Conservation (phyloP, 2,329 filamentous ascomycete genomes). For the Pestalotiopsis sp. region DNA sequence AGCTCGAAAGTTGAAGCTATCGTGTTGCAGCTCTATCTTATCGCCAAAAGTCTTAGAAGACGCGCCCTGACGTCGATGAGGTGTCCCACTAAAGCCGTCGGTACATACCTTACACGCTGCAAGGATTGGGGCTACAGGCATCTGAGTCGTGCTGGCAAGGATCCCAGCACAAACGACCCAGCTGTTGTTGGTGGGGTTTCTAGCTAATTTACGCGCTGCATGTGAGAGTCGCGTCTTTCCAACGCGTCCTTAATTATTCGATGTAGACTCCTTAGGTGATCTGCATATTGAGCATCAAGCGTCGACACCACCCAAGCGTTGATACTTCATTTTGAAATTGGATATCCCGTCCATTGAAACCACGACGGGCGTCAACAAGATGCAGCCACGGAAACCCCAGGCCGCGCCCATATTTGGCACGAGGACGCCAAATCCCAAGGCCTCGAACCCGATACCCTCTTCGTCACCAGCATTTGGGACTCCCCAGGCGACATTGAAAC, state of each 20-base stretch:
- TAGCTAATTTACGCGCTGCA: constrained; percentile 10
- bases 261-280: neutral
- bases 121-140: neutral
- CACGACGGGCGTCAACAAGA: constrained; percentile 14
- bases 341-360: neutral
- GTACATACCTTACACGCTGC: neutral
- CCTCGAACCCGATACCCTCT: constrained; percentile 70
- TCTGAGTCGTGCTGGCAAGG: neutral
- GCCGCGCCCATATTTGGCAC: constrained; percentile 39
- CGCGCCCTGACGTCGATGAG: neutral
- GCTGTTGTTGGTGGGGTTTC: neutral
- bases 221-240: neutral
- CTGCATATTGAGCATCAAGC: neutral
- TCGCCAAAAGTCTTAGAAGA: neutral
- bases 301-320: neutral
- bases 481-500: constrained; percentile 74
- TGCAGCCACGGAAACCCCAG: constrained; percentile 26
- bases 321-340: neutral
- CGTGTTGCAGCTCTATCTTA: neutral
- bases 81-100: neutral
- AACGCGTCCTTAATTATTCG: constrained; percentile 5
- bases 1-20: neutral
- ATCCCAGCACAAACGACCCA: neutral
- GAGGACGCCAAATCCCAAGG: constrained; percentile 34
- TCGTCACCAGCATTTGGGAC: constrained; percentile 91